phyloP scores from a whole-genome alignment of 768 basidiomycete genomes.

The Mycena crocata region DNA sequence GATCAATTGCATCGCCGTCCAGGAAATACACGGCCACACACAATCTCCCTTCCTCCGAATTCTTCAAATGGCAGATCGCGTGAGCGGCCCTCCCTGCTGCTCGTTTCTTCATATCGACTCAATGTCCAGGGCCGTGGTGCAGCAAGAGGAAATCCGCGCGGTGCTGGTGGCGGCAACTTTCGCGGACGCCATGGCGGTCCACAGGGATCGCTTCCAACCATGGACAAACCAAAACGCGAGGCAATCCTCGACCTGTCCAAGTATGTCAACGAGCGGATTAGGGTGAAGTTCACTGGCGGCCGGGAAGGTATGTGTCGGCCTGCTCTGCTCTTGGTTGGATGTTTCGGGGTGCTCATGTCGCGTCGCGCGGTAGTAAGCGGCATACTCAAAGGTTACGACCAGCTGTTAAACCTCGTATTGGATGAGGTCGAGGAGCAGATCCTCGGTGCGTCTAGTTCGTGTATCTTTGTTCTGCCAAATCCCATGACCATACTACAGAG shows the following conservation, averaged over 20 bases:
- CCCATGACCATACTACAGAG: conserved; percentile 52
- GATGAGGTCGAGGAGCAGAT: conserved; percentile 93
- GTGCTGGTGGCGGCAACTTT: conserved; percentile 53
- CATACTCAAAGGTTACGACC: conserved; percentile 94
- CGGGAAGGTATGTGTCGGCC: conserved; percentile 77
- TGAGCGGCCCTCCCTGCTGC: conserved; percentile 47
- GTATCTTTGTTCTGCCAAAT: conserved; percentile 20
- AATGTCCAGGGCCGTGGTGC: conserved; percentile 69
- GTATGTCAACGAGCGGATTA: conserved; percentile 91
- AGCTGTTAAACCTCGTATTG: conserved; percentile 94
- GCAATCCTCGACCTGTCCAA: conserved; percentile 96
- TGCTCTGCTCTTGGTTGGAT: neutral
- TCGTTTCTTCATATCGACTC: conserved; percentile 46
- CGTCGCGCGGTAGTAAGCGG: conserved; percentile 76
- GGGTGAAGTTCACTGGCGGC: conserved; percentile 98
- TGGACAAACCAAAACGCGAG: conserved; percentile 89
- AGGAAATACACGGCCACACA: no score
- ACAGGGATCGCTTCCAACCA: conserved; percentile 57
- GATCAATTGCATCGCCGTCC: no score
- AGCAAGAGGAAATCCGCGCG: conserved; percentile 58
- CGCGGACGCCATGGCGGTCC: conserved; percentile 62
- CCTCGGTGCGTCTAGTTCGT: conserved; percentile 59
- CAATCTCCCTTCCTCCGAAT: neutral
- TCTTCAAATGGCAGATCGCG: conserved; percentile 57
- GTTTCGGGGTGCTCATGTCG: conserved; percentile 16